Base-by-base conservation (phyloP, 2,329 filamentous ascomycete species). In the Aspergillus melleus region DNA sequence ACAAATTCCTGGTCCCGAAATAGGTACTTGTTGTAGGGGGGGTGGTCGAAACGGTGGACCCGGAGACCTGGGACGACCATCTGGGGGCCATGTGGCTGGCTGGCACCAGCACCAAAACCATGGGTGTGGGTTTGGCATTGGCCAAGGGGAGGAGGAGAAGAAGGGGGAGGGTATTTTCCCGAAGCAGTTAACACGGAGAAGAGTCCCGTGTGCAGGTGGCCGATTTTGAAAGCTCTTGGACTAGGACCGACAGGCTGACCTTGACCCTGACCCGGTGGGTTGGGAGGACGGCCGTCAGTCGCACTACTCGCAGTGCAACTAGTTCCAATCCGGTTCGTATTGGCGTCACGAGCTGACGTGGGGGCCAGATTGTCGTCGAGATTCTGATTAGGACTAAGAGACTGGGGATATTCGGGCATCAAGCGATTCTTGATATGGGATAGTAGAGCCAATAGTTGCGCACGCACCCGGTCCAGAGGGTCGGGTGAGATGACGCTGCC, bases 21-120 rank as follows among this genome's bases (percentile, higher is more conserved):
- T 46, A 77, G 61, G 61, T 75, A 78, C 62, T 79, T 79, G 24
- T 68, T 61, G 58, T 76, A 77, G 2, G 71, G 68, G 2, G 68
- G 64, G 16, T 70, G 63, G 51, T 72, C 70, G 42, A 66, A 68
- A 19, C 70, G 67, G 61, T 73, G 66, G 14, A 74, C 60, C 57
- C 62, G 66, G 12, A 75, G 30, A 1, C 67, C 66, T 2, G 67
- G 53, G 1, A 68, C 12, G 1, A 58, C 22, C 22, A 20, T 47
- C 20, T 42, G 36, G 4, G 36, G 36, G 10, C 32, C 32, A 36
- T 12, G 32, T 36, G 32, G 32, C 14, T 36, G 32, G 36, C 32
- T 36, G 14, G 32, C 11, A 6, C 16, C 32, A n/a, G 36, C 14
- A 42, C 36, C 36, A 42, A 14, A 4, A 19, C 36, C 36, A 42